Evolutionary conservation across 345 rosid species (phyloP).

Genomic region (Populus pruinosa): DNA sequence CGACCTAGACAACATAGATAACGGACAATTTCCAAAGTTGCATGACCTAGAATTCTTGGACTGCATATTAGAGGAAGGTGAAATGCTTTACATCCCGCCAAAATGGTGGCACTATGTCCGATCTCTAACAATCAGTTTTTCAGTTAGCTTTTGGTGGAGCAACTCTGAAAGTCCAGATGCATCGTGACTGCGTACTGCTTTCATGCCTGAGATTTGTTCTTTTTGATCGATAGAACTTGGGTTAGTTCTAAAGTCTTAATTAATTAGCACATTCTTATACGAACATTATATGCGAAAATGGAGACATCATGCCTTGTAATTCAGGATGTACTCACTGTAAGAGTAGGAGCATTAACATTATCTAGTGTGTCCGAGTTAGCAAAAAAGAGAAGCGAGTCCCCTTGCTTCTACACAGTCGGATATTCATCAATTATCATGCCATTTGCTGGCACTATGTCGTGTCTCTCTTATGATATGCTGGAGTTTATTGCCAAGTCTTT

Average conservation of each 20-base stretch:
- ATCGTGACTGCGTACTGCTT: not conserved
- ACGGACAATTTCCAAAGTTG: conserved; percentile 54
- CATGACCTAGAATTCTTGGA: conserved; percentile 69
- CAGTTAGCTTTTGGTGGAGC: conserved; percentile 98
- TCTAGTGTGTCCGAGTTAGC: too few species aligned
- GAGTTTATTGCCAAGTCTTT: too few species aligned
- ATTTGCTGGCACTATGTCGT: too few species aligned
- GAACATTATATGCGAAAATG: too few species aligned
- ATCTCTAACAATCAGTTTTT: conserved; percentile 73
- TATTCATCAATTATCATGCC: too few species aligned
- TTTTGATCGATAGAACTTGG: not conserved
- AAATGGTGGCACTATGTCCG: conserved; percentile 99
- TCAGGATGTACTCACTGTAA: not conserved
- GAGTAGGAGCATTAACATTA: too few species aligned
- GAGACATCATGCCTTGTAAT: not conserved
- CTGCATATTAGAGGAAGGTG: conserved; percentile 90
- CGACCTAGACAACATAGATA: conserved; percentile 75
- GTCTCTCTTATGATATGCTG: too few species aligned
- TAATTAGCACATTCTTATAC: not conserved
- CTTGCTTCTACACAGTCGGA: too few species aligned
- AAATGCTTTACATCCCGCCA: conserved; percentile 95
- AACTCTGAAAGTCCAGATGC: conserved; percentile 21
- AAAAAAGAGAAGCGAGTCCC: too few species aligned
- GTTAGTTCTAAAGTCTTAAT: not conserved
- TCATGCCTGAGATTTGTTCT: not conserved